A percentile compares a stretch with the other conserved stretches of the same genome.
Evolutionary conservation across 306 rosid species (phyloP).

Genomic region (Phaseolus lunatus): DNA sequence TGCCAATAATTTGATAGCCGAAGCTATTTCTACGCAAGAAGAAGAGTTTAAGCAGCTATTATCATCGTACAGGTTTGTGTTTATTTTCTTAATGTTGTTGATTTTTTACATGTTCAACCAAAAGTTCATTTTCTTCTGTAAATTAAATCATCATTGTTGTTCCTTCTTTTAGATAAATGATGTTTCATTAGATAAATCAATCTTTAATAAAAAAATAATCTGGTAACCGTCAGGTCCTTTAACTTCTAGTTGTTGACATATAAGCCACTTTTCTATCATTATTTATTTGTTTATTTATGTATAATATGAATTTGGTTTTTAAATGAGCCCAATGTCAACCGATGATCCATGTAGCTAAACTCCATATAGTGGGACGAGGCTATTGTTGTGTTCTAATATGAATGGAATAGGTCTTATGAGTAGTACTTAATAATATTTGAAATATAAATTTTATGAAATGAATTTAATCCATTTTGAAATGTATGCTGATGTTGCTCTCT

Average conservation of each 20-base stretch:
- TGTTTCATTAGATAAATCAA: neutral
- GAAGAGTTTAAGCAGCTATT: constrained; percentile 73
- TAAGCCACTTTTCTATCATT: neutral
- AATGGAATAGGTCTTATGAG: neutral
- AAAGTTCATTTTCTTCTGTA: constrained; percentile 13
- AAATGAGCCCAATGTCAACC: neutral
- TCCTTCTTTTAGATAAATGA: neutral
- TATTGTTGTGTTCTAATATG: neutral
- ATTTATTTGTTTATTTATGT: neutral
- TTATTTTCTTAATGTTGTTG: constrained; percentile 20
- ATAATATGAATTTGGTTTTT: neutral
- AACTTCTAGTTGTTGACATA: constrained; percentile 15
- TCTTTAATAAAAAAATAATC: neutral
- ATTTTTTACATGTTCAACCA: constrained; percentile 31
- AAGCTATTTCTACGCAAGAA: constrained; percentile 85
- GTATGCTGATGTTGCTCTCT: constrained; percentile 6
- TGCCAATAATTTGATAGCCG: constrained; percentile 67
- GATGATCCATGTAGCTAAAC: neutral
- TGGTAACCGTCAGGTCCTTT: neutral
- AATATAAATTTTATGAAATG: neutral
- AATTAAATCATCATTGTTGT: constrained; percentile 12
- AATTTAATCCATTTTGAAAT: constrained; percentile 20
- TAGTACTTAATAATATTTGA: neutral
- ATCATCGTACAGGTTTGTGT: constrained; percentile 71
- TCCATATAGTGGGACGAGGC: neutral